These are phyloP conservation scores for Clarireedia hainanense DNA, from an alignment of 2,329 filamentous ascomycete species.

Conservation along the genomic window DNA sequence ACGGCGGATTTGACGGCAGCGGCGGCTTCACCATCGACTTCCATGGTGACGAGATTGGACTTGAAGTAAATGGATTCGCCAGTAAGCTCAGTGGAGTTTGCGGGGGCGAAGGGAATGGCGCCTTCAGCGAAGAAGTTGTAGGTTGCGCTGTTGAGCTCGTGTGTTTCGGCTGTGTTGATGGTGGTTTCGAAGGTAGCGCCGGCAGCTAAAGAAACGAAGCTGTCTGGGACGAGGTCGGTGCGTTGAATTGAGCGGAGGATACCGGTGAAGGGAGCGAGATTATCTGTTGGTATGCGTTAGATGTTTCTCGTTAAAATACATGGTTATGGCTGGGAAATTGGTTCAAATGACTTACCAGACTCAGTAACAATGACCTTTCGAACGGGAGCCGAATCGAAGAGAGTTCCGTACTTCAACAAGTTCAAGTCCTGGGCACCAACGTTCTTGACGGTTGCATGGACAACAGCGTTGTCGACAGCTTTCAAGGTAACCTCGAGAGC, in stretches of 20 bases:
- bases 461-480: conserved; percentile 29
- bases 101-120: conserved; percentile 46
- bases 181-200: conserved; percentile 35
- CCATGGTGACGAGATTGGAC: conserved; percentile 50
- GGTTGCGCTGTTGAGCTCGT: conserved; percentile 39
- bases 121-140: conserved; percentile 51
- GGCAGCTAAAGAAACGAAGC: conserved; percentile 35
- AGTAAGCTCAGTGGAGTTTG: conserved; percentile 43
- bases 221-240: conserved; percentile 29
- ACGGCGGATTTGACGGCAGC: conserved; percentile 32
- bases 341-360: conserved; percentile 26
- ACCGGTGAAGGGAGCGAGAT: conserved; percentile 1
- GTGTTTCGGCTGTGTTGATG: conserved; percentile 37
- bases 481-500: conserved; percentile 20
- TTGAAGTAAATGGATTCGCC: conserved; percentile 45
- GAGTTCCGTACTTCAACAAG: conserved; percentile 34
- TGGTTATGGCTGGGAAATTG: neutral
- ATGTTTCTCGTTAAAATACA: too few species aligned
- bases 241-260: conserved; percentile 32
- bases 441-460: conserved; percentile 35
- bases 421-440: conserved; percentile 32
- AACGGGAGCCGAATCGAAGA: conserved; percentile 35
- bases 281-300: neutral
- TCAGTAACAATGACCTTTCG: conserved; percentile 33
- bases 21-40: conserved; percentile 49